Conservation (phyloP, 2,329 filamentous ascomycete species). For the Alternaria tenuissima region DNA sequence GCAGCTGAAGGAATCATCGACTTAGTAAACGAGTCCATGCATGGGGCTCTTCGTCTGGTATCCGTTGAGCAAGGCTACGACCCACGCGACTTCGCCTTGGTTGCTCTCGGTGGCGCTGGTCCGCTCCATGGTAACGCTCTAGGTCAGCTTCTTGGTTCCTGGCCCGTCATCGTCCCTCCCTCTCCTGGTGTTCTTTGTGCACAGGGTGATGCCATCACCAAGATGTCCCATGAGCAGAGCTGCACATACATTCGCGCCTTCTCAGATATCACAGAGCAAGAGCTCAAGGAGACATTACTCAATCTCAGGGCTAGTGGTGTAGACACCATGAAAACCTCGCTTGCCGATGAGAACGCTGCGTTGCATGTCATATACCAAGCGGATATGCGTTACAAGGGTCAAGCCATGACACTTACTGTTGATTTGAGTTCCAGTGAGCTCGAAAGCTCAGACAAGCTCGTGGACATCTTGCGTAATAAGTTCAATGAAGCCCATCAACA, state of each 20-base stretch:
- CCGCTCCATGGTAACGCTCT: conserved; percentile 62
- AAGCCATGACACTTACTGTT: conserved; percentile 49
- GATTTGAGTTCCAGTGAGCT: conserved; percentile 50
- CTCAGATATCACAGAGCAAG: conserved; percentile 45
- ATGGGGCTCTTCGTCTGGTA: conserved; percentile 60
- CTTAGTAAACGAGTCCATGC: conserved; percentile 61
- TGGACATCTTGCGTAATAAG: conserved; percentile 46
- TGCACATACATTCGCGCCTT: conserved; percentile 57
- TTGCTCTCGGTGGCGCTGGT: conserved; percentile 61
- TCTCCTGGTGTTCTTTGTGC: conserved; percentile 61
- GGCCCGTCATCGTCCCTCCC: conserved; percentile 62
- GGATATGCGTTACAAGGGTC: conserved; percentile 60
- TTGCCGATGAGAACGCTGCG: conserved; percentile 40
- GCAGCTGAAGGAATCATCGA: conserved; percentile 61
- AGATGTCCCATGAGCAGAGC: conserved; percentile 58
- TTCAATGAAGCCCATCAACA: conserved; percentile 56
- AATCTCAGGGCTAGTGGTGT: conserved; percentile 51
- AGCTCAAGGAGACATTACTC: conserved; percentile 47
- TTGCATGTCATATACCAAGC: conserved; percentile 52
- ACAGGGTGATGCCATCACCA: conserved; percentile 60
- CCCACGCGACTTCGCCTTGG: conserved; percentile 60
- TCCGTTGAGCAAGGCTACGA: conserved; percentile 63
- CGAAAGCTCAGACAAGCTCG: conserved; percentile 39
- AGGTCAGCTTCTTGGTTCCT: conserved; percentile 59
- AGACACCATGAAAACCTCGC: conserved; percentile 51